A percentile compares a stretch with the other conserved stretches of the same genome.
phyloP scores from a whole-genome alignment of 768 basidiomycete genomes.

The Amanita rubescens region DNA sequence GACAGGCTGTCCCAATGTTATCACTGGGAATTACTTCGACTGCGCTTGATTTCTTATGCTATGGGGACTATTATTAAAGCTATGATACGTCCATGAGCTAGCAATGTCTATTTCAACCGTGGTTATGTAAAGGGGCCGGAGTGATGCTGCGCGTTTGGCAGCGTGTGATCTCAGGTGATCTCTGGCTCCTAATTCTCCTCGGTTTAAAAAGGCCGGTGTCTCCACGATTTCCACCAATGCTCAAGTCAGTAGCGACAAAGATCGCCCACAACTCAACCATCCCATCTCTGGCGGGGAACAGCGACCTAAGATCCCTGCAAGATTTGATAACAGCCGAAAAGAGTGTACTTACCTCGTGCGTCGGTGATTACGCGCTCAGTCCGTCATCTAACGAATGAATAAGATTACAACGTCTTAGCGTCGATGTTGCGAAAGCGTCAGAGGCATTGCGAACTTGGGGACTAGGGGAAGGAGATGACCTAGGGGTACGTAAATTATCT shows the following conservation, averaged over 20 bases:
- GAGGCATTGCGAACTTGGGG: slow-evolving; percentile 74
- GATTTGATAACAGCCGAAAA: slow-evolving; percentile 91
- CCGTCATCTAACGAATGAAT: not conserved
- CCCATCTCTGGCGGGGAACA: slow-evolving; percentile 60
- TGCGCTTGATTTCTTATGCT: slow-evolving; percentile 26
- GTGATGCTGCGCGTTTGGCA: no score
- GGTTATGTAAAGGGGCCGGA: no score
- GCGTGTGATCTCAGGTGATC: no score
- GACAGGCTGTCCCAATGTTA: slow-evolving; percentile 43
- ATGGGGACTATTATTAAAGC: no score
- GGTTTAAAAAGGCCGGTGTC: no score
- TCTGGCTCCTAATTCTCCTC: no score
- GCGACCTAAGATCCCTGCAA: slow-evolving; percentile 75
- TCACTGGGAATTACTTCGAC: slow-evolving; percentile 47
- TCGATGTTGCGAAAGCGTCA: slow-evolving; percentile 59
- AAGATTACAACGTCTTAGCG: slow-evolving; percentile 59
- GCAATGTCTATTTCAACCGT: no score
- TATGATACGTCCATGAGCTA: no score
- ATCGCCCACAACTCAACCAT: slow-evolving; percentile 87
- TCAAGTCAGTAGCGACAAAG: slow-evolving; percentile 70
- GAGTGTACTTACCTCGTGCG: slow-evolving; percentile 62
- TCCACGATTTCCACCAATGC: slow-evolving; percentile 40
- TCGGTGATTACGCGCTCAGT: slow-evolving; percentile 2
- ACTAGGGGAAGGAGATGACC: slow-evolving; percentile 74
- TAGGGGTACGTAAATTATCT: slow-evolving; percentile 43